Evolutionary conservation across 129 eudicot genomes (phyloP), one percentile per base, ranked within the genome.

Genomic region (Heracleum sosnowskyi): DNA sequence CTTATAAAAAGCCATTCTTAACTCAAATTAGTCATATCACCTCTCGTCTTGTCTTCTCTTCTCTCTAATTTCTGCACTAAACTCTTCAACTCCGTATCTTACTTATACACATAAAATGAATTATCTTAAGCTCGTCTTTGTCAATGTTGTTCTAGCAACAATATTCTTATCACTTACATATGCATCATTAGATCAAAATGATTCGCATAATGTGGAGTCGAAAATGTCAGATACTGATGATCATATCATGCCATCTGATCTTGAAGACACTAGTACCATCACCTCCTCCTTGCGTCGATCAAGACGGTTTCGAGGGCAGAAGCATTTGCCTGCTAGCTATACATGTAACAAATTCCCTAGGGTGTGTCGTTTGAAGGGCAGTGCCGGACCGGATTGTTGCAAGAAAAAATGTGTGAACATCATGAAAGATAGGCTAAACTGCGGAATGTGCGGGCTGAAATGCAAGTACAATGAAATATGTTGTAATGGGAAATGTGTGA

Each of bases 391-490:
- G 17, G 60, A 62, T 40, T 60, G 73, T 33, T 77, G 73, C 73
- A 60, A 49, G 46, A 76, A 76, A 57, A 53, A 18, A 16, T 62
- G 73, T 3, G 53, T 62, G 10, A 77, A 39, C 5, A 26, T 78
- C 46, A 78, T 42, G 77, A 78, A 76, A 4, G 84, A 82, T 62
- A 40, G 81, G 29, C 37, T 40, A 11, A 81, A 83, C 75, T 86
- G 89, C 2, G 87, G 87, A 7, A 40, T 68, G 66, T 86, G 89
- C 75, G 89, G 89, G 46, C 49, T 57, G 40, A 83, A 81, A 49
- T 86, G 87, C 36, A 86, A 31, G 81, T 86, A 86, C 73, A 73
- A 42, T 40, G 89, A 81, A 78, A 81, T 57, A 77, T 86, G 89
- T 62, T 86, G 89, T 72, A 81, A 78, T 39, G 89, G 87, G 35